phyloP scores from a whole-genome alignment of 345 rosid species.

The Laguncularia racemosa region DNA sequence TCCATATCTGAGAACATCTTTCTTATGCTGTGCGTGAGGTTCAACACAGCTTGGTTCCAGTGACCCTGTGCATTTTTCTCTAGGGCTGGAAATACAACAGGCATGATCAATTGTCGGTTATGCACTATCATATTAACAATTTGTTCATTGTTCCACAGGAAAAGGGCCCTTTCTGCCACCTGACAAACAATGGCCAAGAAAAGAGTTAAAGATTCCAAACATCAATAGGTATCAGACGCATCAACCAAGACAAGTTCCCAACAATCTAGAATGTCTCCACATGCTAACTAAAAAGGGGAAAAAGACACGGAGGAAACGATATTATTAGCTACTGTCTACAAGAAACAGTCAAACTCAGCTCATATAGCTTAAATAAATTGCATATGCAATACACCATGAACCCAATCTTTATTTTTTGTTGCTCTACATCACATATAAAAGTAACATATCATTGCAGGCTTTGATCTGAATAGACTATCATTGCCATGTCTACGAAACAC shows the following conservation, averaged over 20 bases:
- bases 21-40: constrained; percentile 53
- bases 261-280: neutral
- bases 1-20: constrained; percentile 87
- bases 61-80: constrained; percentile 67
- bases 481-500: too few species aligned
- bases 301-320: too few species aligned
- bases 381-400: too few species aligned
- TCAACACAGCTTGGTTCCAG: constrained; percentile 83
- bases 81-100: constrained; percentile 56
- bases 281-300: neutral
- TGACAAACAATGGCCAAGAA: constrained; percentile 19
- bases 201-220: neutral
- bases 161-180: constrained; percentile 90
- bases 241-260: neutral
- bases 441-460: too few species aligned
- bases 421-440: too few species aligned
- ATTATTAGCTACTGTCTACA: too few species aligned
- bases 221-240: neutral
- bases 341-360: too few species aligned
- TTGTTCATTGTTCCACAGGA: constrained; percentile 94
- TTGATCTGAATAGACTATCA: too few species aligned
- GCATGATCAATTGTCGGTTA: constrained; percentile 56
- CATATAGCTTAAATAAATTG: too few species aligned
- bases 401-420: too few species aligned
- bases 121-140: constrained; percentile 62